Evolutionary conservation across 306 rosid genomes (phyloP), one percentile per base, ranked within the genome.

Genomic region (Sindora glabra): DNA sequence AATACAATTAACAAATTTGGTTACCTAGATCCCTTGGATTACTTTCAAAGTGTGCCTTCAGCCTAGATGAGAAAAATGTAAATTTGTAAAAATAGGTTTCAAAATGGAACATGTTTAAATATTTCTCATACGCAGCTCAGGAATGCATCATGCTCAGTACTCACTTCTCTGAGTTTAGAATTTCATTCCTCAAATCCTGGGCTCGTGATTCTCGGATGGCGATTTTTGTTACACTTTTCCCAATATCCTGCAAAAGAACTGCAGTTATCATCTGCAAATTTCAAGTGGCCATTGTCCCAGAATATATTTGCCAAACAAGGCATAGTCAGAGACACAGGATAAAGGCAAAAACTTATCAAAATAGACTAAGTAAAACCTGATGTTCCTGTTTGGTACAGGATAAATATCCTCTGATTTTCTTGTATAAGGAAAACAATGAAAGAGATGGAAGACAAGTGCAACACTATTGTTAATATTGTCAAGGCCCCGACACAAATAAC

Each of bases 141-240:
- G 26, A 47, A 38, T 17, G 11, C 23, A 30, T 33, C 24, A 44
- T 55, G 29, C 57, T 59, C 14, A 19, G 5, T 47, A 68, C 96
- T 89, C 77, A 92, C 99, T 89, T 89, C 76, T 86, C 85, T 18
- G 95, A 89, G 81, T 92, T 89, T 26, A 89, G 75, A 79, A 92
- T 88, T 81, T 92, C 99, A 50, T 88, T 92, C 77, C 94, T 81
- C 77, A 92, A 78, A 82, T 89, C 99, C 73, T 76, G 90, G 60
- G 95, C 95, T 33, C 95, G 84, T 26, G 95, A 76, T 70, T 89
- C 95, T 67, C 95, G 80, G 32, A 92, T 81, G 10, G 95, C 95
- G 65, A 88, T 29, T 77, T 73, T 92, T 38, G 99, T 92, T 29
- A 92, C 95, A 60, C 98, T 83, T 81, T 89, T 88, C 2, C 78